These are phyloP conservation scores for Blumeriella jaapii DNA, from an alignment of 2,329 filamentous ascomycete species.

Conservation along the genomic window DNA sequence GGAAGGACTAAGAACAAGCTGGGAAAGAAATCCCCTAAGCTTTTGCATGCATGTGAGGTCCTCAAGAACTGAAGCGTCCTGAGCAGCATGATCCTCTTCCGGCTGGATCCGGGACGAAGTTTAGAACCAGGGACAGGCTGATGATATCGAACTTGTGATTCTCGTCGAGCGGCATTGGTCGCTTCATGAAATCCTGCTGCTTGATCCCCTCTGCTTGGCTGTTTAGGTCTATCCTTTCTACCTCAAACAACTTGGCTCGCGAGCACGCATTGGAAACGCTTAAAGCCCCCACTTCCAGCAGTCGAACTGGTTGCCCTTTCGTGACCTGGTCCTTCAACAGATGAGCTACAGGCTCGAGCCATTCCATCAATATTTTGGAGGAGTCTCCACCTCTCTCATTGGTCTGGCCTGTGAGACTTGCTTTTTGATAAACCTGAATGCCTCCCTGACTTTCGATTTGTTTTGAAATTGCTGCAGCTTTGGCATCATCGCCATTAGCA, in stretches of 20 bases:
- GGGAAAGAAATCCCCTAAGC: constrained; percentile 38
- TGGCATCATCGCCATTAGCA: constrained; percentile 39
- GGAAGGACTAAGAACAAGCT: constrained; percentile 83
- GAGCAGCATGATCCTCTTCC: constrained; percentile 74
- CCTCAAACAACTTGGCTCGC: constrained; percentile 54
- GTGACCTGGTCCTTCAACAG: constrained; percentile 15
- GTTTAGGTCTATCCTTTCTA: constrained; percentile 81
- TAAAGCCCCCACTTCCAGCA: constrained; percentile 84
- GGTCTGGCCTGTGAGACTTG: constrained; percentile 57
- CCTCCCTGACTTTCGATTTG: constrained; percentile 49
- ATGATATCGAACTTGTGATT: constrained; percentile 73
- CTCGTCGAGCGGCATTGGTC: constrained; percentile 54
- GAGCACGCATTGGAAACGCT: constrained; percentile 80
- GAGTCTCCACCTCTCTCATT: constrained; percentile 56
- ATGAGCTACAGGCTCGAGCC: constrained; percentile 36
- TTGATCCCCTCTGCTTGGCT: constrained; percentile 72
- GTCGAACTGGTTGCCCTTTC: constrained; percentile 35
- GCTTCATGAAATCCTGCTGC: constrained; percentile 89
- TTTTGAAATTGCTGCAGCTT: constrained; percentile 35
- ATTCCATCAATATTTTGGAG: constrained; percentile 51
- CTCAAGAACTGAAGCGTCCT: constrained; percentile 62
- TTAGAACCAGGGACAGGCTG: constrained; percentile 83
- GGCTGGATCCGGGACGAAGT: constrained; percentile 74
- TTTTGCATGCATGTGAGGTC: constrained; percentile 17
- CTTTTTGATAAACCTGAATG: constrained; percentile 51